Evolutionary conservation across 345 rosid genomes (phyloP).

Genomic region (Citrus inodora): DNA sequence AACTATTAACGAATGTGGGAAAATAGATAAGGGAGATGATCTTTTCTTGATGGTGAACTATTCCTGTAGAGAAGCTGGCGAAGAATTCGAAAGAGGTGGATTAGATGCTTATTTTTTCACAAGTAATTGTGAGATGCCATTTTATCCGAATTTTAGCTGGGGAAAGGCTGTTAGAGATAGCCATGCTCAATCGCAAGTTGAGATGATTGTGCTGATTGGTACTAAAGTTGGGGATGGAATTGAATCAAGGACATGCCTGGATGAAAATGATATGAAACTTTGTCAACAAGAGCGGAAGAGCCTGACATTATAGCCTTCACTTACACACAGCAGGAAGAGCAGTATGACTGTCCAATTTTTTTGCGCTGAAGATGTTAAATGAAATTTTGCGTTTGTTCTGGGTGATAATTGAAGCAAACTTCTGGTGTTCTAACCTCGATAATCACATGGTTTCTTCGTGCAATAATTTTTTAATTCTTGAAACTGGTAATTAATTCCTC

Average conservation of each 20-base stretch:
- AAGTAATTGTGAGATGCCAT: constrained; percentile 21
- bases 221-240: constrained; percentile 17
- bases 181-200: constrained; percentile 5
- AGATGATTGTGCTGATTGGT: constrained; percentile 6
- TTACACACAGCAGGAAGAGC: background rate
- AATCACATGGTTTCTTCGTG: too few species aligned
- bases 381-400: background rate
- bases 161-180: constrained; percentile 21
- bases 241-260: constrained; percentile 27
- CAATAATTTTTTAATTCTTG: too few species aligned
- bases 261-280: constrained; percentile 7
- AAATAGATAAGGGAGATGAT: background rate
- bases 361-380: background rate
- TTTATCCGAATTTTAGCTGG: constrained; percentile 32
- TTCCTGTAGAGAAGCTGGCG: background rate
- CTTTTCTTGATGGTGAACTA: background rate
- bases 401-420: background rate
- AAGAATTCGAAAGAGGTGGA: background rate
- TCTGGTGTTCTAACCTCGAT: too few species aligned
- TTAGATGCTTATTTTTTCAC: constrained; percentile 15
- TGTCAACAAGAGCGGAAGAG: background rate
- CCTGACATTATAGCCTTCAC: background rate
- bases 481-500: too few species aligned
- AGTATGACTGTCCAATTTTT: background rate
- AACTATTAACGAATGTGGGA: background rate